Conservation (phyloP, 78 protist species). For the Dictyostelium firmibasis region DNA sequence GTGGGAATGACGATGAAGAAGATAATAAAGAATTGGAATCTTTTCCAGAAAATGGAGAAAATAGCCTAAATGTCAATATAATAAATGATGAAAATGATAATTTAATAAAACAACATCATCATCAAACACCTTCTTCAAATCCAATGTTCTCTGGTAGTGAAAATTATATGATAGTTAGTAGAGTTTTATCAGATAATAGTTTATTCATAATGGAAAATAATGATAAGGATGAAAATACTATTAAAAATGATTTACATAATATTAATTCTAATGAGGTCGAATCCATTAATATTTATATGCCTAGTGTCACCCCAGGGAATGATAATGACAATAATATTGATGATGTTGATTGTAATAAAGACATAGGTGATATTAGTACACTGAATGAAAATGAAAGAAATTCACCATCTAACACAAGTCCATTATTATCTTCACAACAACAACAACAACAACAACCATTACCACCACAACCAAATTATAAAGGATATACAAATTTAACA, state of each 20-base stretch:
- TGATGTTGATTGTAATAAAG: not conserved
- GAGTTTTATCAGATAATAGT: not conserved
- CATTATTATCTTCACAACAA: not conserved
- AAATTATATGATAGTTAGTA: slow-evolving; percentile 1
- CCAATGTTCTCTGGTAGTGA: not conserved
- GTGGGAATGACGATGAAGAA: not conserved
- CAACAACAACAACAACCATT: not conserved
- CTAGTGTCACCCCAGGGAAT: not conserved
- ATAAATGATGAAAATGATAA: not conserved
- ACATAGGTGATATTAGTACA: not conserved
- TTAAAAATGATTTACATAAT: too few relatives aligned
- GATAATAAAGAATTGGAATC: not conserved
- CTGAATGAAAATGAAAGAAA: not conserved
- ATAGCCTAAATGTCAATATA: not conserved
- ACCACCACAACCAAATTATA: not conserved
- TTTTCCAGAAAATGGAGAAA: not conserved
- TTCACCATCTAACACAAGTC: not conserved
- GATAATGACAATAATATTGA: too few relatives aligned
- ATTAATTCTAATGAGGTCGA: not conserved
- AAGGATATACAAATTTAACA: not conserved
- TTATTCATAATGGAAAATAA: not conserved
- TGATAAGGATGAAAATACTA: not conserved
- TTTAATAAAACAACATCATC: not conserved
- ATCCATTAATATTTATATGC: not conserved
- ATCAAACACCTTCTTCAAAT: not conserved